Percentiles rank a stretch among this genome's conserved stretches.
phyloP scores from a whole-genome alignment of 805 yeast genomes.

The Metschnikowia shivogae region DNA sequence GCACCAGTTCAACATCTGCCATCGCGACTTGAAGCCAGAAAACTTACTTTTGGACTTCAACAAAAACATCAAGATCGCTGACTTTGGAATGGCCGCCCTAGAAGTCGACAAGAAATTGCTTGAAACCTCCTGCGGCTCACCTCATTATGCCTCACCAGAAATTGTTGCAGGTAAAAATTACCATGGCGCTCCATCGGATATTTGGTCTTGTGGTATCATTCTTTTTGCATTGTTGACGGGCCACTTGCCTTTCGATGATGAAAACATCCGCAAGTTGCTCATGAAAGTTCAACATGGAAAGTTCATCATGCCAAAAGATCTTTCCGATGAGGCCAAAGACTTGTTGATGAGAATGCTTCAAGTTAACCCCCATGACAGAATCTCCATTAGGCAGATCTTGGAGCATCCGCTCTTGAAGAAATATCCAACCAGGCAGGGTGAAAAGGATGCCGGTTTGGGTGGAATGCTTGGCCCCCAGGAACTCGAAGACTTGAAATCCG shows the following conservation, averaged over 20 bases:
- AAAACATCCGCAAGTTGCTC: conserved; percentile 80
- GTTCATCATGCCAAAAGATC: conserved; percentile 74
- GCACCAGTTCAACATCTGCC: conserved; percentile 83
- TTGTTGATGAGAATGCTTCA: conserved; percentile 74
- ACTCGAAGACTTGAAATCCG: conserved; percentile 16
- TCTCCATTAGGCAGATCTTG: conserved; percentile 70
- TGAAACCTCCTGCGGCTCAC: conserved; percentile 97
- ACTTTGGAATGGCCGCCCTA: conserved; percentile 98
- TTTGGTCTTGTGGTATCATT: conserved; percentile 98
- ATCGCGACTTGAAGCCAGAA: conserved; percentile 83
- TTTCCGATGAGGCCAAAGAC: conserved; percentile 84
- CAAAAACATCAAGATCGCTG: conserved; percentile 91
- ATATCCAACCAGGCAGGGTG: conserved; percentile 46
- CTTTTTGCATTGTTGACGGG: conserved; percentile 92
- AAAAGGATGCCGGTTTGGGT: neutral
- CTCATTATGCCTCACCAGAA: conserved; percentile 98
- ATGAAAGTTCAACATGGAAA: conserved; percentile 89
- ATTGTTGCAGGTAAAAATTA: conserved; percentile 92
- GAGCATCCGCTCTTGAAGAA: conserved; percentile 78
- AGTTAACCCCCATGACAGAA: conserved; percentile 78
- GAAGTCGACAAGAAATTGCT: conserved; percentile 77
- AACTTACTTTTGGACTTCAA: conserved; percentile 75
- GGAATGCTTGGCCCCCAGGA: conserved; percentile 7
- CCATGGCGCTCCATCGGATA: conserved; percentile 96
- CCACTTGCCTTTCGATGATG: conserved; percentile 95